Evolutionary conservation across 257 asterid species (phyloP).

Genomic region (Eucommia ulmoides): DNA sequence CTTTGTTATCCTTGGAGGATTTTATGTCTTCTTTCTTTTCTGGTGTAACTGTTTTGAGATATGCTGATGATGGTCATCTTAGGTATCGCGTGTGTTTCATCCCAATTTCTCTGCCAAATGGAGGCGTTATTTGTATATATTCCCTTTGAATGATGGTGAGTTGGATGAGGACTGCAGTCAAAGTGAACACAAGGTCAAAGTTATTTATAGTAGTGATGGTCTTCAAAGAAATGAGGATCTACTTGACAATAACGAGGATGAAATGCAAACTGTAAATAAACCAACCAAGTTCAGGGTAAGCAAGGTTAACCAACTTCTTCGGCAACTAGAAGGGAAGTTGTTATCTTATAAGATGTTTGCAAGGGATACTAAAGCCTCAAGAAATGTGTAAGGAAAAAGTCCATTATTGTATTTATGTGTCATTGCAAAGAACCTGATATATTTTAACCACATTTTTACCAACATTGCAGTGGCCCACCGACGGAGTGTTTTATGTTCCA

Average conservation of each 20-base stretch:
- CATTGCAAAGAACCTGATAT: background rate
- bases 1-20: background rate
- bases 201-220: slow-evolving; percentile 9
- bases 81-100: slow-evolving; percentile 92
- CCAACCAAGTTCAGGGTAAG: slow-evolving; percentile 49
- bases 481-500: slow-evolving; percentile 89
- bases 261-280: slow-evolving; percentile 31
- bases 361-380: slow-evolving; percentile 86
- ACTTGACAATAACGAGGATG: slow-evolving; percentile 21
- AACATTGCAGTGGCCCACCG: slow-evolving; percentile 79
- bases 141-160: slow-evolving; percentile 49
- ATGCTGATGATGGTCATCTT: slow-evolving; percentile 2
- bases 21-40: background rate
- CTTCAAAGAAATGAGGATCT: slow-evolving; percentile 15
- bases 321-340: slow-evolving; percentile 77
- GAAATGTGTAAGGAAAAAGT: slow-evolving; percentile 54
- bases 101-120: slow-evolving; percentile 97
- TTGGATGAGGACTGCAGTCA: slow-evolving; percentile 17
- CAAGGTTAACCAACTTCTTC: slow-evolving; percentile 52
- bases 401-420: background rate
- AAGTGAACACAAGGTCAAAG: slow-evolving; percentile 16
- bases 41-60: background rate
- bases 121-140: slow-evolving; percentile 85
- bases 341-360: slow-evolving; percentile 93
- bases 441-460: too few relatives aligned